phyloP scores from a whole-genome alignment of 345 rosid genomes.

The Citrus unshiu region DNA sequence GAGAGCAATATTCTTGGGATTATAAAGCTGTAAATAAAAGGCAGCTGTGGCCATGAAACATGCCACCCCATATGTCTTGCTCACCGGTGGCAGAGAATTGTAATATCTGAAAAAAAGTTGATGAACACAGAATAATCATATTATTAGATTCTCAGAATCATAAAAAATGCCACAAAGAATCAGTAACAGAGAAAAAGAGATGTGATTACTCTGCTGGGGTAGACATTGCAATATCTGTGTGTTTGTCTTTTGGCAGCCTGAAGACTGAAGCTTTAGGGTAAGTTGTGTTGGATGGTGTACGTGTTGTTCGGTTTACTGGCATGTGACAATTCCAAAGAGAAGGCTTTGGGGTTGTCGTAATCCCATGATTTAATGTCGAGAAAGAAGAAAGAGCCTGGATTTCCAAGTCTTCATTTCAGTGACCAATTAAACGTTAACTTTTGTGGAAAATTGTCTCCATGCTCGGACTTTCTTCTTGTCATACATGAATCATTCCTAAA shows the following conservation, averaged over 20 bases:
- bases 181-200: background rate
- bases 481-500: background rate
- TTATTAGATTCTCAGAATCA: background rate
- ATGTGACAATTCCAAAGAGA: conserved; percentile 6
- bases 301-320: background rate
- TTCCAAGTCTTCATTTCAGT: background rate
- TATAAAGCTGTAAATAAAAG: conserved; percentile 37
- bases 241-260: background rate
- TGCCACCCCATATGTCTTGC: conserved; percentile 59
- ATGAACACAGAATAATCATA: background rate
- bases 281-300: background rate
- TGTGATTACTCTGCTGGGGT: conserved; percentile 53
- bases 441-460: background rate
- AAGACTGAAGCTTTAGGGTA: background rate
- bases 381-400: background rate
- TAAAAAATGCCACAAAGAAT: background rate
- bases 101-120: conserved; percentile 36
- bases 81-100: conserved; percentile 59
- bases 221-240: conserved; percentile 33
- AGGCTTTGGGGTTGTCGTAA: conserved; percentile 2
- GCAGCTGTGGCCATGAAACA: conserved; percentile 59
- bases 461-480: background rate
- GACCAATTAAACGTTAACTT: background rate
- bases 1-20: conserved; percentile 32
- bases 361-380: background rate